Evolutionary conservation across 208 protist species (phyloP).

Genomic region (Entamoeba moshkovskii): DNA sequence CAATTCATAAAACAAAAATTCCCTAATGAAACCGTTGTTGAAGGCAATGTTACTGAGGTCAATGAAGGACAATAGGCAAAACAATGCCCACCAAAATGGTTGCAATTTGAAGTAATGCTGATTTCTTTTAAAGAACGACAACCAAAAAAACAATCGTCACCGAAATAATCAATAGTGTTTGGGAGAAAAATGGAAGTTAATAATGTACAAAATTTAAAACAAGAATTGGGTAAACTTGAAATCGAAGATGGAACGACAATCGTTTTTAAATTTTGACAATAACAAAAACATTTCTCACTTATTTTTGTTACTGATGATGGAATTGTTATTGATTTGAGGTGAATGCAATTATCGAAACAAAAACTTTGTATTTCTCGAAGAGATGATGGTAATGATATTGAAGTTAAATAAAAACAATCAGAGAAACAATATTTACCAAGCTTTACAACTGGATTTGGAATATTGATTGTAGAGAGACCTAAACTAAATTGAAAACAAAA

Average conservation of each 20-base stretch:
- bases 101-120: neutral
- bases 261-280: neutral
- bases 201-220: neutral
- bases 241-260: neutral
- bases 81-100: neutral
- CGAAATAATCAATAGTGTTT: neutral
- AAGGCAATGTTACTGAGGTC: neutral
- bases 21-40: neutral
- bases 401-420: neutral
- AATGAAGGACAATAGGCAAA: neutral
- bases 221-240: neutral
- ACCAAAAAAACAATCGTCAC: neutral
- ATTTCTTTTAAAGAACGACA: neutral
- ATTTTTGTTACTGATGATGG: neutral
- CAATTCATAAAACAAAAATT: neutral
- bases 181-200: neutral
- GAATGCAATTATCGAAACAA: too few relatives aligned
- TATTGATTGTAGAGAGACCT: neutral
- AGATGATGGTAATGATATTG: neutral
- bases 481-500: neutral
- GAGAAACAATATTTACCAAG: neutral
- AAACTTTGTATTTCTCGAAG: too few relatives aligned
- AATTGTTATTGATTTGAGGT: neutral
- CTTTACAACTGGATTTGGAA: neutral
- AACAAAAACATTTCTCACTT: neutral